Base-by-base conservation (phyloP, 495 filamentous ascomycete genomes). In the Cercophora newfieldiana region DNA sequence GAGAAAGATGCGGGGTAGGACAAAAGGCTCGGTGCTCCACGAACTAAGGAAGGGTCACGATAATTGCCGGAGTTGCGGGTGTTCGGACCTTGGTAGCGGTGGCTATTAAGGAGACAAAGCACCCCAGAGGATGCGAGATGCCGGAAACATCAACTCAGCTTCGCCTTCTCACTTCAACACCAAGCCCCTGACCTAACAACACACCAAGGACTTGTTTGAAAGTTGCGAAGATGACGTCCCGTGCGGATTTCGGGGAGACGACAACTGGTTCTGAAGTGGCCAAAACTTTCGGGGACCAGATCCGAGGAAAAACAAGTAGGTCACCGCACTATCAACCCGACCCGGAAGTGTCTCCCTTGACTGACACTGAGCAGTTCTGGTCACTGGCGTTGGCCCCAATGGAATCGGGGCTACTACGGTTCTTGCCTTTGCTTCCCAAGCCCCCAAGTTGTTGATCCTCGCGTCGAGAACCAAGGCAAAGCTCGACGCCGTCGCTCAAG, bases 331-430 rank as follows among this genome's bases (percentile, higher is more conserved):
- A n/a, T n/a, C n/a, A n/a, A n/a, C n/a, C n/a, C n/a, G n/a, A n/a
- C n/a, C n/a, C n/a, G n/a, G n/a, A n/a, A n/a, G n/a, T n/a, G n/a
- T 14, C n/a, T 44, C 31, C n/a, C 22, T n/a, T 47, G 1, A 29
- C 58, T 64, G 26, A 61, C 30, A 31, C 28, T 14, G 8, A 16
- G 14, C 56, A 71, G 71, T 85, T 31, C 61, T 85, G 19, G 72
- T 83, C 44, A 86, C 83, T 0, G 83, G 86, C 3, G 78, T 87
- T 31, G 79, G 81, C 37, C 83, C 83, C 22, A 78, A 81, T 22
- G 79, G 82, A 21, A 80, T 87, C 24, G 86, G 85, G 3, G 80
- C 81, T 37, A 73, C 81, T 0, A 85, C 83, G 14, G 84, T 82
- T 1, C 44, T 82, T 1, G 80, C 85, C 14, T 78, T 87, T 44